phyloP scores from a whole-genome alignment of 129 eudicot species.

The Smallanthus sonchifolius region DNA sequence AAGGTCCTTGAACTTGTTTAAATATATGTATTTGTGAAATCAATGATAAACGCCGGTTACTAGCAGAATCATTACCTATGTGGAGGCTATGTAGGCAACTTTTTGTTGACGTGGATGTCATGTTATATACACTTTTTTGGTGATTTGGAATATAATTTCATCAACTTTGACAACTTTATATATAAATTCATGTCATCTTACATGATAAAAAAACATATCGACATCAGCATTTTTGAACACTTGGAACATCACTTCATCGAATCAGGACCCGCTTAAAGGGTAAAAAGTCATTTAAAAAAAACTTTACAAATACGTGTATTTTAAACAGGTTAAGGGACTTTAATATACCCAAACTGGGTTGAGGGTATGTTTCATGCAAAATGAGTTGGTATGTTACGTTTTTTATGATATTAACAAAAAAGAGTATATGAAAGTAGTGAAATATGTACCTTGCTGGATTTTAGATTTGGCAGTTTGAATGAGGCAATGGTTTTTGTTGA shows the following conservation, averaged over 20 bases:
- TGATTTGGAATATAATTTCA: background rate
- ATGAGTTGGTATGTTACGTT: background rate
- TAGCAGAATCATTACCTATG: background rate
- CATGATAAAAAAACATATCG: no score
- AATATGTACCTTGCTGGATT: constrained; percentile 66
- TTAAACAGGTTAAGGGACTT: background rate
- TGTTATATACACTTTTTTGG: background rate
- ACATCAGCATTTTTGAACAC: background rate
- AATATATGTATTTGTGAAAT: background rate
- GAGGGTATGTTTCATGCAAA: no score
- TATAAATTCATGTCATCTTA: background rate
- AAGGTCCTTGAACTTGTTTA: background rate
- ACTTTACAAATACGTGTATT: background rate
- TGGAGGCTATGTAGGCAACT: background rate
- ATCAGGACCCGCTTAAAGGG: no score
- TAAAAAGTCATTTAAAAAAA: no score
- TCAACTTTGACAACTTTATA: background rate
- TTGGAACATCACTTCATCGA: background rate
- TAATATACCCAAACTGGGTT: no score
- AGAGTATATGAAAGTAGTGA: background rate
- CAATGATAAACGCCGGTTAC: background rate
- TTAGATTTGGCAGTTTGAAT: constrained; percentile 56
- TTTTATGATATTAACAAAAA: no score
- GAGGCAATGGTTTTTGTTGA: constrained; percentile 81
- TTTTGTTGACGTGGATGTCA: background rate